Evolutionary conservation across 495 filamentous ascomycete species (phyloP), one percentile per base, ranked within the genome.

Genomic region (Tetracladium marchalianum): DNA sequence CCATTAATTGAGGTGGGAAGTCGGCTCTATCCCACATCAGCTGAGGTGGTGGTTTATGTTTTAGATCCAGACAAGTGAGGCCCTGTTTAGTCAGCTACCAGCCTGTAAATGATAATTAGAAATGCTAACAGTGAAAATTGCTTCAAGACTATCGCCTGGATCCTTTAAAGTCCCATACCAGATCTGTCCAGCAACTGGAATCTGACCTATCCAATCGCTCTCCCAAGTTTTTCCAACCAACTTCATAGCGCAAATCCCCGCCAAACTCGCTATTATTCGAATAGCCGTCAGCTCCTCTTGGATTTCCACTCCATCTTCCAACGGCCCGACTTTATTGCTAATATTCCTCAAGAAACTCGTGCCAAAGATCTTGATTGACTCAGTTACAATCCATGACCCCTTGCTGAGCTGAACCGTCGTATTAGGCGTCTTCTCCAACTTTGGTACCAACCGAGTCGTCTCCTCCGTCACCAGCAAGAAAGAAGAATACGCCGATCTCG

Each of bases 161-260:
- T 16, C 31, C 27, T 34, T 19, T 27, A 53, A 31, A 5, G 15
- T 33, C 35, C 45, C 45, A 44, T 53, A 41, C 45, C 50, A 53
- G 16, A 16, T 44, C 38, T 24, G 31, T 31, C 16, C 35, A 41
- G 33, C 15, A 4, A 12, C 39, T 10, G 50, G 45, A 39, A 53
- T 39, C 11, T 48, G 24, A 11, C 50, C 45, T 2, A 53, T 9
- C 45, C 50, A 53, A 18, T 32, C 34, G 2, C n/a, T 48, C 18
- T 53, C 44, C 50, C 45, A 53, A 35, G 43, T 24, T 31, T 10
- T 17, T 35, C 45, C 45, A 44, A 44, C 7, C 8, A 44, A n/a
- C 44, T 46, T 16, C n/a, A 53, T 44, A 17, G 45, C 45, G 31
- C 45, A 53, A 12, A 53, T 48, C 15, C 50, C 47, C 31, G 11